Evolutionary conservation across 305 asterid species (phyloP).

Genomic region (Fraxinus sp.): DNA sequence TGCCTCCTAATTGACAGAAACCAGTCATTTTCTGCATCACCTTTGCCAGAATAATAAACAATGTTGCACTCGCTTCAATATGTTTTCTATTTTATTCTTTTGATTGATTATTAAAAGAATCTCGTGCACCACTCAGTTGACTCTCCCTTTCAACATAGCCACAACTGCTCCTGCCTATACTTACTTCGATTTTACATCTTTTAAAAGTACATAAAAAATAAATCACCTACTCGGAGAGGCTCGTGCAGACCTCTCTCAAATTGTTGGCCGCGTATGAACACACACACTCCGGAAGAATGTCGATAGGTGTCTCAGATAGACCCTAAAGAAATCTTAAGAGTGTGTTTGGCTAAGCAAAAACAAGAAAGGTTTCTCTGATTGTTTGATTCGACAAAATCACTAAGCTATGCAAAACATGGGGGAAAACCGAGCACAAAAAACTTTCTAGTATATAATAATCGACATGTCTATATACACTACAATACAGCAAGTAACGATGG

Average conservation of each 20-base stretch:
- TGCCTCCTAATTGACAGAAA: neutral
- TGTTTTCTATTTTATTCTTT: neutral
- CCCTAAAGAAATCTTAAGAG: neutral
- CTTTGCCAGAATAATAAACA: neutral
- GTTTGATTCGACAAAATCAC: neutral
- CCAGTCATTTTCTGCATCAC: neutral
- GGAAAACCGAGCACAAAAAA: neutral
- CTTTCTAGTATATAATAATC: slow-evolving; percentile 21
- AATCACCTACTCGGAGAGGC: neutral
- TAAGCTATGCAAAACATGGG: neutral
- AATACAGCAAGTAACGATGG: slow-evolving; percentile 31
- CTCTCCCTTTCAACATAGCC: neutral
- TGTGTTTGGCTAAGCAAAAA: neutral
- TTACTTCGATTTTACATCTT: too few species aligned
- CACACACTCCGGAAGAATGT: neutral
- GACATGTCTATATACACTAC: slow-evolving; percentile 43
- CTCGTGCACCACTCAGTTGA: slow-evolving; percentile 20
- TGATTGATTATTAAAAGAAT: slow-evolving; percentile 6
- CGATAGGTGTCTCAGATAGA: neutral
- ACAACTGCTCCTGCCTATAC: neutral
- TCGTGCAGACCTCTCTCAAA: neutral
- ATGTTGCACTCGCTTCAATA: slow-evolving; percentile 32
- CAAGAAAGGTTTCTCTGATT: neutral
- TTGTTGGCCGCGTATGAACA: neutral
- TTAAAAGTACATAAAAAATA: neutral